Conservation (phyloP, 768 basidiomycete species). For the Pulveroboletus sp. region DNA sequence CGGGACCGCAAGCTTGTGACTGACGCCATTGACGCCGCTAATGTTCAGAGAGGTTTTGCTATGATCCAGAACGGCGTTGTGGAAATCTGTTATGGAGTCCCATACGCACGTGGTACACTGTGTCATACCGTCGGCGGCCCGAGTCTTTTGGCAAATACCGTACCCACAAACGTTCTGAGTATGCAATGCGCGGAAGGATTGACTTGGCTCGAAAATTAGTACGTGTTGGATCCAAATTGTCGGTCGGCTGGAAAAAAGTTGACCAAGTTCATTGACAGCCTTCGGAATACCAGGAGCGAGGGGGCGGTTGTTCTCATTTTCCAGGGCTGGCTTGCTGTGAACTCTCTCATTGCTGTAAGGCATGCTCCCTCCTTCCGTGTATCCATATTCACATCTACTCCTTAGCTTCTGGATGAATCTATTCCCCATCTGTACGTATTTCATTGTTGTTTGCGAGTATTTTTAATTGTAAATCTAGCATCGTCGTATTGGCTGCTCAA, state of each 20-base stretch:
- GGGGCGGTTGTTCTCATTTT: constrained; percentile 46
- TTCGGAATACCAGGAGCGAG: constrained; percentile 38
- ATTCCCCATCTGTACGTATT: constrained; percentile 45
- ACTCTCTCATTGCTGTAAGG: constrained; percentile 46
- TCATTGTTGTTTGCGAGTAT: background rate
- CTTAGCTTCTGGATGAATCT: constrained; percentile 49
- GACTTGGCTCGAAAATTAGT: constrained; percentile 47
- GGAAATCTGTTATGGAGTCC: constrained; percentile 40
- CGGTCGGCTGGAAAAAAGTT: no score
- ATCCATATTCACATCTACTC: background rate
- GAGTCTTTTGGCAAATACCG: background rate
- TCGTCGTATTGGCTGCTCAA: constrained; percentile 43
- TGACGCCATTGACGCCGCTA: constrained; percentile 28
- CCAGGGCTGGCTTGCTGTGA: constrained; percentile 46
- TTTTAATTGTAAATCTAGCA: constrained; percentile 9
- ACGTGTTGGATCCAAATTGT: constrained; percentile 12
- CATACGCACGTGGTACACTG: constrained; percentile 25
- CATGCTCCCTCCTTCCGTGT: background rate
- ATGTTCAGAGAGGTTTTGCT: constrained; percentile 24
- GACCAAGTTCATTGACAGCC: constrained; percentile 10
- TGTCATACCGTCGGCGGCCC: constrained; percentile 16
- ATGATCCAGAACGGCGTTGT: constrained; percentile 16
- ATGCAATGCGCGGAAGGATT: constrained; percentile 41
- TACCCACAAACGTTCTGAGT: constrained; percentile 5
- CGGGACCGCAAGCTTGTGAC: constrained; percentile 33